Evolutionary conservation across 192 early-diverging fungal genomes (phyloP).

Genomic region (Haplosporangium gracile): DNA sequence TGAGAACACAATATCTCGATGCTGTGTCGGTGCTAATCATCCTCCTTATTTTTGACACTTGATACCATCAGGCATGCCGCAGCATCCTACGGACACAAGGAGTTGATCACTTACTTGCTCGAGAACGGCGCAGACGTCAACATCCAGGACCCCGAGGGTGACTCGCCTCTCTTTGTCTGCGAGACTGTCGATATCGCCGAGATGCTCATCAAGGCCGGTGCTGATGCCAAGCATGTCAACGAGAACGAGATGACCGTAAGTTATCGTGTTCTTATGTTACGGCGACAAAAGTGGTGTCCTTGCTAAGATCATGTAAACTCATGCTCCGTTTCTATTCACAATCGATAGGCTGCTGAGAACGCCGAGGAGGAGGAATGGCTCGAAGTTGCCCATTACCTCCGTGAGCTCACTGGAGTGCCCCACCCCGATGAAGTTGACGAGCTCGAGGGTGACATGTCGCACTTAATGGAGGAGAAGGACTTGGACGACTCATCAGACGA

Average conservation of each 20-base stretch:
- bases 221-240: slow-evolving; percentile 74
- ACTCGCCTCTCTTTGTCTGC: slow-evolving; percentile 84
- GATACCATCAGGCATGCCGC: slow-evolving; percentile 69
- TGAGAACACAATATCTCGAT: neutral
- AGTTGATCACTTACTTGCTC: slow-evolving; percentile 77
- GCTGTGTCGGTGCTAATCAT: neutral
- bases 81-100: slow-evolving; percentile 77
- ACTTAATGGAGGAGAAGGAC: slow-evolving; percentile 38
- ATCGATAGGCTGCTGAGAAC: slow-evolving; percentile 58
- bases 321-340: neutral
- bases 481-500: slow-evolving; percentile 31
- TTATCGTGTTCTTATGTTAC: neutral
- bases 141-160: slow-evolving; percentile 82
- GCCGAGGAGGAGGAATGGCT: slow-evolving; percentile 74
- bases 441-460: slow-evolving; percentile 39
- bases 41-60: neutral
- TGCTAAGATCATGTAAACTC: neutral
- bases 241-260: slow-evolving; percentile 68
- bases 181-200: slow-evolving; percentile 79
- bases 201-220: slow-evolving; percentile 77
- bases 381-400: slow-evolving; percentile 75
- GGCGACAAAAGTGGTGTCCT: too few relatives aligned
- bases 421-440: slow-evolving; percentile 59
- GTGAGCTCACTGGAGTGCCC: slow-evolving; percentile 65
- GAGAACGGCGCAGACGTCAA: slow-evolving; percentile 74